Percentiles rank a stretch among this genome's conserved stretches.
Evolutionary conservation across 805 yeast genomes (phyloP).

Genomic region (Lipomyces sp.): DNA sequence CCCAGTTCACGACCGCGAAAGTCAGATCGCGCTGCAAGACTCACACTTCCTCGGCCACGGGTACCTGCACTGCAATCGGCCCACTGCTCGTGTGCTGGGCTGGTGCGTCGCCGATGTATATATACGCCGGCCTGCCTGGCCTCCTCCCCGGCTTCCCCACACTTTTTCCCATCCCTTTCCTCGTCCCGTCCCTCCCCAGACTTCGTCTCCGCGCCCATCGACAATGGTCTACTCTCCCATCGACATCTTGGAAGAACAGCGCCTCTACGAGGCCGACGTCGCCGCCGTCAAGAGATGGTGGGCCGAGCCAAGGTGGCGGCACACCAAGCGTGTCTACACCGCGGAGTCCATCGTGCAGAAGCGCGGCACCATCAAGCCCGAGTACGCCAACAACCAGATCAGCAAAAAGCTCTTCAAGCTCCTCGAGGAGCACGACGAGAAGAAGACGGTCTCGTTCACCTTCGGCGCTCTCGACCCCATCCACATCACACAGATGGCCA

Average conservation of each 20-base stretch:
- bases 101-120: too few species aligned
- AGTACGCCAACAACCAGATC: constrained; percentile 73
- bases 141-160: background rate
- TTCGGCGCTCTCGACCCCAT: constrained; percentile 96
- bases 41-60: too few species aligned
- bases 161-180: background rate
- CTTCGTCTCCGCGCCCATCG: background rate
- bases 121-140: too few species aligned
- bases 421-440: constrained; percentile 64
- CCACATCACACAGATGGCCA: constrained; percentile 93
- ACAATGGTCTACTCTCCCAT: constrained; percentile 52
- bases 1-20: too few species aligned
- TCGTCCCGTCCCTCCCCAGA: background rate
- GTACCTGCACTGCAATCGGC: too few species aligned
- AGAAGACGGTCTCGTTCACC: constrained; percentile 77
- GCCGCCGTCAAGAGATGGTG: constrained; percentile 83
- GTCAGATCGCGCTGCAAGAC: too few species aligned
- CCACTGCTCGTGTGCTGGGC: too few species aligned
- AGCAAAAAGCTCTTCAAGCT: constrained; percentile 76
- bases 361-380: constrained; percentile 68
- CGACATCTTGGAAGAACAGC: constrained; percentile 60
- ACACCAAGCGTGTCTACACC: constrained; percentile 81
- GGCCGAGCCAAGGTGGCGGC: constrained; percentile 86
- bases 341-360: constrained; percentile 86
- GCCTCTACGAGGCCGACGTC: constrained; percentile 62